Conservation (phyloP, 106 monocot genomes). For the Apostasia shenzhenica region DNA sequence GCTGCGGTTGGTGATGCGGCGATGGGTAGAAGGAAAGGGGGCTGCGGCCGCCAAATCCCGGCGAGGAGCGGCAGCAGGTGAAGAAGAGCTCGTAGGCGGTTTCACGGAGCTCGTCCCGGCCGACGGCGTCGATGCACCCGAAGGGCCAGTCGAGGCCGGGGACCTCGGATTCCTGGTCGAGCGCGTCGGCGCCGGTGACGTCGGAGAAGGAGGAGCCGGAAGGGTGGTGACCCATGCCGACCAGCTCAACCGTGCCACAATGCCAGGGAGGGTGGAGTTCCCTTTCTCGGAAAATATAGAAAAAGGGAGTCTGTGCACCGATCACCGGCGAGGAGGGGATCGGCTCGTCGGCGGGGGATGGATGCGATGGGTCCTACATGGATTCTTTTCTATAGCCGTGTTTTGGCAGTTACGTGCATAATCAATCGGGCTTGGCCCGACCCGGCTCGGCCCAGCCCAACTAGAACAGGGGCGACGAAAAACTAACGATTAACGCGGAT, state of each 20-base stretch:
- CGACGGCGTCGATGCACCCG: conserved; percentile 45
- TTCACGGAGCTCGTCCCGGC: conserved; percentile 58
- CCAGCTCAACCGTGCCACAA: no score
- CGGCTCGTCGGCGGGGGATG: background rate
- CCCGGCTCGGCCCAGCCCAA: background rate
- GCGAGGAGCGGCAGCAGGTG: conserved; percentile 61
- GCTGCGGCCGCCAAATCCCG: conserved; percentile 37
- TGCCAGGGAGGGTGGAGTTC: background rate
- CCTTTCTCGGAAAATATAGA: no score
- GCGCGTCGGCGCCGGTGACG: conserved; percentile 3
- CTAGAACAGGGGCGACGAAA: background rate
- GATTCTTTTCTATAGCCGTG: background rate
- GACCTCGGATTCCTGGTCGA: conserved; percentile 17
- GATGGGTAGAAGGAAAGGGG: conserved; percentile 17
- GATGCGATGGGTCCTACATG: background rate
- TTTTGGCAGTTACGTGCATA: background rate
- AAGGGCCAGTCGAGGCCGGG: conserved; percentile 64
- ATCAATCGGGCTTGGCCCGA: background rate
- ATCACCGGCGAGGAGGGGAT: background rate
- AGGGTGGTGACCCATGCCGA: conserved; percentile 14
- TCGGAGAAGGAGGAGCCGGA: conserved; percentile 20
- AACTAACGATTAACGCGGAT: background rate
- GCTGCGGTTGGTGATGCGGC: background rate
- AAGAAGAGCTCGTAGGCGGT: conserved; percentile 89
- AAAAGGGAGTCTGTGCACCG: no score